These are phyloP conservation scores for Ammopiptanthus mongolicus DNA, from an alignment of 306 rosid species.

Conservation along the genomic window DNA sequence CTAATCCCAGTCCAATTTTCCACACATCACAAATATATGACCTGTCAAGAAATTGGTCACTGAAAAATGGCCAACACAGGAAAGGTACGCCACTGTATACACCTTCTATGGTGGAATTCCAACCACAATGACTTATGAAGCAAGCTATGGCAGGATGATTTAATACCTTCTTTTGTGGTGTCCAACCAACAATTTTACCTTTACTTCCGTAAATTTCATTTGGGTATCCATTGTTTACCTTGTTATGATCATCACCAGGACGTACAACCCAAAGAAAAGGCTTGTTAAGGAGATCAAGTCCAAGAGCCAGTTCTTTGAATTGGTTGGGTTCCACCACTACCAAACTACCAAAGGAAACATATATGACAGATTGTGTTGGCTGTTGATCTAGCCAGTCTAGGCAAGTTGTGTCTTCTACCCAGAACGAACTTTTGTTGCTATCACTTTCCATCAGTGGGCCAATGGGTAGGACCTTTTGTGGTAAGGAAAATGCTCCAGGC, in stretches of 20 bases:
- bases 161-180: slow-evolving; percentile 21
- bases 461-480: no score
- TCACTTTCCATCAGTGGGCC: no score
- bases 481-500: background rate
- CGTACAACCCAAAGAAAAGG: no score
- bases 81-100: no score
- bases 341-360: slow-evolving; percentile 9
- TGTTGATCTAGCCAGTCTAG: slow-evolving; percentile 9
- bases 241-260: background rate
- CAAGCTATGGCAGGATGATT: no score
- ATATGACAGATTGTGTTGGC: background rate
- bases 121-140: no score
- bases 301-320: slow-evolving; percentile 13
- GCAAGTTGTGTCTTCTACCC: background rate
- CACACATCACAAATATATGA: slow-evolving; percentile 23
- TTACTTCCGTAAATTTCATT: background rate
- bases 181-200: slow-evolving; percentile 25
- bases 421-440: background rate
- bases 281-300: background rate
- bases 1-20: slow-evolving; percentile 15
- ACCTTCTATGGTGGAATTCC: no score
- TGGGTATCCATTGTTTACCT: background rate
- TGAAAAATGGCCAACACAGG: no score
- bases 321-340: background rate
- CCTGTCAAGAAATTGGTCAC: slow-evolving; percentile 12